phyloP scores from a whole-genome alignment of 306 rosid genomes.

The Trichosanthes cucumerina region DNA sequence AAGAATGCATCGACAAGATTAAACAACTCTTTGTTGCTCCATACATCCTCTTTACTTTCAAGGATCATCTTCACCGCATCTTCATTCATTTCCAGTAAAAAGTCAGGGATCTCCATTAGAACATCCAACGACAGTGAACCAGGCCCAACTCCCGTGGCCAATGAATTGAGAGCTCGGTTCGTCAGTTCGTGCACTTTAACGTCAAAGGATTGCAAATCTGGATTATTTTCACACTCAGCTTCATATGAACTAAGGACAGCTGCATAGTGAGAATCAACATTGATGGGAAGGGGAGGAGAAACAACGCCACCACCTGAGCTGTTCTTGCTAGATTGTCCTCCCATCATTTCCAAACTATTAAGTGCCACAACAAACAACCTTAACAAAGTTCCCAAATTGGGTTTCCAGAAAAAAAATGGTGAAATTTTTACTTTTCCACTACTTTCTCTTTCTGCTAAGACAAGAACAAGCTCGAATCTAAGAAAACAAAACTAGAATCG shows the following conservation, averaged over 20 bases:
- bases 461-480: background rate
- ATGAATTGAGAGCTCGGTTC: conserved; percentile 49
- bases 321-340: conserved; percentile 51
- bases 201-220: conserved; percentile 57
- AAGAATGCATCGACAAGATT: conserved; percentile 59
- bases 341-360: conserved; percentile 40
- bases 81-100: conserved; percentile 64
- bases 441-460: background rate
- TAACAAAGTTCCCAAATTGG: background rate
- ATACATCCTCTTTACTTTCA: conserved; percentile 55
- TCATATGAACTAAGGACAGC: conserved; percentile 70
- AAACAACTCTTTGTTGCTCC: conserved; percentile 48
- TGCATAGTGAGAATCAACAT: conserved; percentile 27
- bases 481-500: background rate
- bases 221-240: conserved; percentile 52
- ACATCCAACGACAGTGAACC: conserved; percentile 60
- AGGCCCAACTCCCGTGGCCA: conserved; percentile 44
- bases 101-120: conserved; percentile 54
- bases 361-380: background rate
- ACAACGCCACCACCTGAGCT: conserved; percentile 8
- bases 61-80: conserved; percentile 59
- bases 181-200: conserved; percentile 52
- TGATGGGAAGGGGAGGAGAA: conserved; percentile 30
- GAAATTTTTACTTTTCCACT: background rate
- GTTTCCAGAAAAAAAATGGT: background rate